Evolutionary conservation across 352 stramenopile species (phyloP).

Genomic region (Pythium sp.): DNA sequence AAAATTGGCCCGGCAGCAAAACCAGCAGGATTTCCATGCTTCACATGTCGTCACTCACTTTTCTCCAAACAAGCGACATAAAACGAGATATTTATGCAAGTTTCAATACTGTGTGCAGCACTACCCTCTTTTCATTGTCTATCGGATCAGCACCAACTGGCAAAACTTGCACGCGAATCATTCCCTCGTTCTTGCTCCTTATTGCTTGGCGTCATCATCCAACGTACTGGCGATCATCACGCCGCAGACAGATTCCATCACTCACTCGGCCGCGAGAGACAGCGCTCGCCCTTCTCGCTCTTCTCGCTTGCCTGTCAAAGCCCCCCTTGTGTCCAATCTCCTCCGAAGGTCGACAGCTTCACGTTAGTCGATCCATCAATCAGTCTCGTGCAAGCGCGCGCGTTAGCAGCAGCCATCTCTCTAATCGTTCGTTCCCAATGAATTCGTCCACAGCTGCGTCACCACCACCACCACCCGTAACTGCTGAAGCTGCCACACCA

Average conservation of each 20-base stretch:
- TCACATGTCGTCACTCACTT: background rate
- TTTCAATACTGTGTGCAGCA: background rate
- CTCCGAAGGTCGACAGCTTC: background rate
- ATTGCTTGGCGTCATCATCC: conserved; percentile 7
- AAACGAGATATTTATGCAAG: background rate
- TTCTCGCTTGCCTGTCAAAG: background rate
- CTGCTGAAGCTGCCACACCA: background rate
- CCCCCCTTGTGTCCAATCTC: background rate
- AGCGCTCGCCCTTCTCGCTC: background rate
- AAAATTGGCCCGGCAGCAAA: too few relatives aligned
- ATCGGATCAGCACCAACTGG: conserved; percentile 4
- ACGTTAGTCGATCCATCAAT: background rate
- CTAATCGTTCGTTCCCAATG: background rate
- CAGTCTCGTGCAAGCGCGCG: background rate
- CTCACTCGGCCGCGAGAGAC: background rate
- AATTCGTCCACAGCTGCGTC: background rate
- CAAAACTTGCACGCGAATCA: conserved; percentile 1
- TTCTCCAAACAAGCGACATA: background rate
- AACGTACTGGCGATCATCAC: background rate
- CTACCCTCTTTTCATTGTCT: background rate
- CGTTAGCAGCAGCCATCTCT: background rate
- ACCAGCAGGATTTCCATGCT: background rate
- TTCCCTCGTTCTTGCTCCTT: background rate
- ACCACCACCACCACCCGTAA: background rate
- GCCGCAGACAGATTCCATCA: background rate